These are phyloP conservation scores for Penicillium vulpinum DNA, from an alignment of 2,329 filamentous ascomycete species.

Conservation along the genomic window DNA sequence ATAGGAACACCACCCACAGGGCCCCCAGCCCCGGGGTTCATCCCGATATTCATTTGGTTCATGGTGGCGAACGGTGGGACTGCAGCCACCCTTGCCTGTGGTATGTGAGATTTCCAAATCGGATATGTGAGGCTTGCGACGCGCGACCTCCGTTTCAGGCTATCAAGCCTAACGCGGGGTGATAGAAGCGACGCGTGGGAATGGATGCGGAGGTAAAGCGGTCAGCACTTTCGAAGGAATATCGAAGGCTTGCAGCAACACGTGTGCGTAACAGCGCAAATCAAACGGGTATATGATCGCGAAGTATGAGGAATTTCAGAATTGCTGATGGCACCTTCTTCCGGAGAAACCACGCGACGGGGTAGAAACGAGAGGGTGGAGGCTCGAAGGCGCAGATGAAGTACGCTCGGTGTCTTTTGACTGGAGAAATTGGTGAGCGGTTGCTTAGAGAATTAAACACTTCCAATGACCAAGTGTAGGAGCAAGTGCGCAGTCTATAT, in stretches of 20 bases:
- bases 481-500: slow-evolving; percentile 16
- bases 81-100: slow-evolving; percentile 38
- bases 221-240: slow-evolving; percentile 16
- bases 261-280: slow-evolving; percentile 11
- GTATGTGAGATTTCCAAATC: slow-evolving; percentile 30
- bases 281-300: slow-evolving; percentile 4
- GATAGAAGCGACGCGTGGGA: slow-evolving; percentile 20
- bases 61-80: slow-evolving; percentile 43
- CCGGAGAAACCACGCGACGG: slow-evolving; percentile 22
- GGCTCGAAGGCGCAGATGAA: slow-evolving; percentile 17
- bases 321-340: slow-evolving; percentile 11
- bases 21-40: slow-evolving; percentile 56
- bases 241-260: slow-evolving; percentile 1
- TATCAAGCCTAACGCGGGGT: slow-evolving; percentile 30
- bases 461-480: slow-evolving; percentile 4
- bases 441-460: slow-evolving; percentile 8
- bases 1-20: slow-evolving; percentile 59
- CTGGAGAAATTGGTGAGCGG: slow-evolving; percentile 11
- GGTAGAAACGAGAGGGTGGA: slow-evolving; percentile 13
- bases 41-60: slow-evolving; percentile 60
- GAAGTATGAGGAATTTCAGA: not conserved
- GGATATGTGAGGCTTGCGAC: slow-evolving; percentile 23
- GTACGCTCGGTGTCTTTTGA: slow-evolving; percentile 6
- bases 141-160: slow-evolving; percentile 37
- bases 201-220: slow-evolving; percentile 18